These are phyloP conservation scores for Alternaria arbusti DNA, from an alignment of 2,329 filamentous ascomycete genomes.

Conservation along the genomic window DNA sequence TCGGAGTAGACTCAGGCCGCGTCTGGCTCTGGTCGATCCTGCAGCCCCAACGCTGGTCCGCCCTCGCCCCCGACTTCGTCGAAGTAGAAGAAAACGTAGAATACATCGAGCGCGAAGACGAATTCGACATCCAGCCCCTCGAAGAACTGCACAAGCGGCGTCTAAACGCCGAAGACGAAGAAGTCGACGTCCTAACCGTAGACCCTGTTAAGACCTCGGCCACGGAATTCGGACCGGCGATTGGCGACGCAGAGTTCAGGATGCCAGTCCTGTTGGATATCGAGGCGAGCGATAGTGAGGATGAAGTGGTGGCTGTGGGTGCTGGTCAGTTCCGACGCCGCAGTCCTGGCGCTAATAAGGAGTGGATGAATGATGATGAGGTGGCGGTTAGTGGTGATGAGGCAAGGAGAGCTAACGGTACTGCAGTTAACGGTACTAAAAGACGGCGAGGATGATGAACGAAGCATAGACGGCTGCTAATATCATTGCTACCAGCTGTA, in stretches of 20 bases:
- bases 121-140: constrained; percentile 96
- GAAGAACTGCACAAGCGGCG: constrained; percentile 93
- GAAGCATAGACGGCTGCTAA: neutral
- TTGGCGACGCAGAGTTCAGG: constrained; percentile 67
- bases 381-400: constrained; percentile 49
- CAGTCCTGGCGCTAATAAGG: constrained; percentile 76
- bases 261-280: constrained; percentile 96
- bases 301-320: constrained; percentile 74
- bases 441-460: constrained; percentile 40
- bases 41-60: constrained; percentile 95
- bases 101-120: constrained; percentile 93
- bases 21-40: constrained; percentile 97
- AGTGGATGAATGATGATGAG: constrained; percentile 67
- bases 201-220: constrained; percentile 65
- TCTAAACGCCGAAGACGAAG: constrained; percentile 90
- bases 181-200: constrained; percentile 85
- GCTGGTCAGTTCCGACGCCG: constrained; percentile 85
- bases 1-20: constrained; percentile 87
- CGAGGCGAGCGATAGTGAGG: constrained; percentile 92
- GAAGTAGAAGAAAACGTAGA: constrained; percentile 99
- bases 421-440: constrained; percentile 43
- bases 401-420: constrained; percentile 39
- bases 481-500: neutral
- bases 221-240: constrained; percentile 54
- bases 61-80: constrained; percentile 92